Conservation (phyloP, 176 grass and related monocot genomes). For the Echinochloa phyllopogon region DNA sequence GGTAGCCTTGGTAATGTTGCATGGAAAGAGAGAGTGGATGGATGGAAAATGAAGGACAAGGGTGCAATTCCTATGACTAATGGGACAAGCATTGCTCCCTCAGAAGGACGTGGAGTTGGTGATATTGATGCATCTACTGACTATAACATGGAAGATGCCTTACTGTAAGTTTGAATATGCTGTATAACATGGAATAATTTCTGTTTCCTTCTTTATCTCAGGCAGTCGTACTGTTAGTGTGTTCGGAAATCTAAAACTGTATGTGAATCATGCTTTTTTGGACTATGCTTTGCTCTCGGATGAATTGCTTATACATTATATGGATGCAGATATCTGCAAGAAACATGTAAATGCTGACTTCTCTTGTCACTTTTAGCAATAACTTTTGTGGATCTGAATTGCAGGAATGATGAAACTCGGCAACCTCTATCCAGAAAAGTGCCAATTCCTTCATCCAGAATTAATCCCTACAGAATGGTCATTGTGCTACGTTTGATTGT, state of each 20-base stretch:
- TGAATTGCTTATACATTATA: background rate
- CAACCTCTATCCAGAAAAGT: slow-evolving; percentile 97
- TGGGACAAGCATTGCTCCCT: slow-evolving; percentile 93
- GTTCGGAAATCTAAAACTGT: background rate
- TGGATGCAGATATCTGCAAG: background rate
- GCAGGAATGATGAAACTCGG: slow-evolving; percentile 96
- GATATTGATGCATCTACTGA: slow-evolving; percentile 97
- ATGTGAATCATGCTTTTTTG: background rate
- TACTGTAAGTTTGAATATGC: slow-evolving; percentile 69
- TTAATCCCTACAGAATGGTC: slow-evolving; percentile 99
- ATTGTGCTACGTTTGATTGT: slow-evolving; percentile 88
- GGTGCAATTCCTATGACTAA: slow-evolving; percentile 84
- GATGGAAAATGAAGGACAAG: slow-evolving; percentile 99
- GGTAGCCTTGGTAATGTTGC: slow-evolving; percentile 92
- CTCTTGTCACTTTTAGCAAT: background rate
- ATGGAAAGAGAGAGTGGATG: slow-evolving; percentile 99
- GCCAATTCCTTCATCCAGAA: slow-evolving; percentile 87
- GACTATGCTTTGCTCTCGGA: background rate
- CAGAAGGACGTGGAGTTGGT: slow-evolving; percentile 75
- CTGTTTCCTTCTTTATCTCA: background rate
- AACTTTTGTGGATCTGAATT: slow-evolving; percentile 47
- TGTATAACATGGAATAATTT: slow-evolving; percentile 7
- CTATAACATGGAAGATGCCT: slow-evolving; percentile 94
- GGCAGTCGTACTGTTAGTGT: background rate
- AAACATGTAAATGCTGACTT: slow-evolving; percentile 20